Conservation (phyloP, 345 rosid genomes). For the Bruguiera sexangula region DNA sequence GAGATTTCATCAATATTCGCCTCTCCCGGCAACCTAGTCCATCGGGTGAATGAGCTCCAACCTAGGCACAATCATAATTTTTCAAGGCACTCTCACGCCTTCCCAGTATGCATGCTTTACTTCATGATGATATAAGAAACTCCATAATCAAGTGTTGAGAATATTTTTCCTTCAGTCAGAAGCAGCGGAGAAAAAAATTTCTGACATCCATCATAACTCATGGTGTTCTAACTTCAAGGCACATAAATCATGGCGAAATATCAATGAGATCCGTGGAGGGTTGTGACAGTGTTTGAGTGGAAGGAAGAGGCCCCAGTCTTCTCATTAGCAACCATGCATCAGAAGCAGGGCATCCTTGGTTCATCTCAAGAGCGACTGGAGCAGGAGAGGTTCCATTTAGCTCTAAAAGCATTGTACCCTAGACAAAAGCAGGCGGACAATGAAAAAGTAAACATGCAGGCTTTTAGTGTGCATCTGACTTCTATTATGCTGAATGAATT, state of each 20-base stretch:
- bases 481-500: no score
- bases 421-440: constrained; percentile 19
- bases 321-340: constrained; percentile 75
- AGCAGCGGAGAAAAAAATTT: neutral
- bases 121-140: neutral
- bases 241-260: constrained; percentile 41
- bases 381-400: constrained; percentile 43
- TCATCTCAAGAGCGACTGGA: constrained; percentile 74
- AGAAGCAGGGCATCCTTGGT: constrained; percentile 57
- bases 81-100: neutral
- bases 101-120: neutral
- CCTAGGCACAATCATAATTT: neutral
- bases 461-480: neutral
- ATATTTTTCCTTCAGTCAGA: neutral
- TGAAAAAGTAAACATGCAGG: constrained; percentile 1
- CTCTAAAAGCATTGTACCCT: constrained; percentile 81
- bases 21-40: neutral
- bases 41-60: neutral
- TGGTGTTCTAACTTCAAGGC: neutral
- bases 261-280: constrained; percentile 28
- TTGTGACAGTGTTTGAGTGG: constrained; percentile 20
- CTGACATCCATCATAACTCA: neutral
- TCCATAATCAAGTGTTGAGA: neutral
- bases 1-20: no score
- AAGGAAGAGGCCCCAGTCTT: constrained; percentile 41